Conservation (phyloP, 2,329 filamentous ascomycete species). For the Cercospora nicotianae region DNA sequence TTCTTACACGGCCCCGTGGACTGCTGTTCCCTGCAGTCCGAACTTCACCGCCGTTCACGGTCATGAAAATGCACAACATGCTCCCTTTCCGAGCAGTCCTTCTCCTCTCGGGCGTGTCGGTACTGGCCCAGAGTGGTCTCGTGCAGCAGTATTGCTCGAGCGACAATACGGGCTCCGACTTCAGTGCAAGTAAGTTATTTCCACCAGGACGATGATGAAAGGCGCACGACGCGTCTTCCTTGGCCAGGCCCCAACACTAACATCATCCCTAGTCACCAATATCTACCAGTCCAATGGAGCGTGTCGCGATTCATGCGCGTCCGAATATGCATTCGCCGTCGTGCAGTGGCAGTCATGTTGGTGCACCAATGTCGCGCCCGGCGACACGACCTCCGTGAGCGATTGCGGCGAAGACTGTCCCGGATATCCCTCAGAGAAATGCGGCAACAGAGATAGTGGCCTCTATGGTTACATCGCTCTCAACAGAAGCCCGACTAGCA, state of each 20-base stretch:
- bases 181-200: conserved; percentile 35
- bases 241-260: background rate
- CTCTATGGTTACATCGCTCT: conserved; percentile 67
- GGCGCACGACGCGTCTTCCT: background rate
- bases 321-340: conserved; percentile 65
- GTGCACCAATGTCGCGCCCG: conserved; percentile 70
- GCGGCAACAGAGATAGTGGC: conserved; percentile 57
- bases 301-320: conserved; percentile 61
- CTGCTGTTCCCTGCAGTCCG: background rate
- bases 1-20: conserved; percentile 13
- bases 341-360: conserved; percentile 67
- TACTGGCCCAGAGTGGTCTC: conserved; percentile 24
- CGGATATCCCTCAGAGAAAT: conserved; percentile 66
- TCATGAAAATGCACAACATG: conserved; percentile 31
- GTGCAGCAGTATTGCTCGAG: conserved; percentile 47
- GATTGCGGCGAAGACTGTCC: conserved; percentile 64
- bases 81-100: conserved; percentile 31
- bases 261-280: conserved; percentile 34
- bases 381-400: conserved; percentile 38
- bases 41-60: background rate
- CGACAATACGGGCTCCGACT: conserved; percentile 45
- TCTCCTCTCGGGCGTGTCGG: conserved; percentile 16
- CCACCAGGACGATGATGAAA: background rate
- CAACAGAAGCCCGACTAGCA: conserved; percentile 57
- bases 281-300: conserved; percentile 66